Conservation (phyloP, 2,329 filamentous ascomycete genomes). For the Chrysoporthe austroafricana region DNA sequence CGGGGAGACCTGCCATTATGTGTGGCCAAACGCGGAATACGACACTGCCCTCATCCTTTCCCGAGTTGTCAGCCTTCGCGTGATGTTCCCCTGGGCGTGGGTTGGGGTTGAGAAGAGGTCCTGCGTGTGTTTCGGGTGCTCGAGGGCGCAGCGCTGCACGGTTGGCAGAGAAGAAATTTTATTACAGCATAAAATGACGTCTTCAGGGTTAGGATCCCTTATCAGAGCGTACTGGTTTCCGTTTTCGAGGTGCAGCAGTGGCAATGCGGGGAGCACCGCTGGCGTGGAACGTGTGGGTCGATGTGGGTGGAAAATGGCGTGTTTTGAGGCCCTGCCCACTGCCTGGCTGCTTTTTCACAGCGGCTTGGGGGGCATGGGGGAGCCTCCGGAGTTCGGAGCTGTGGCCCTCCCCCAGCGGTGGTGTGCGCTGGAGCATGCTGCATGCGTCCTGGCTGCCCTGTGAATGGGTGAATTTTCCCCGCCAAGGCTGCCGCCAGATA, state of each 20-base stretch:
- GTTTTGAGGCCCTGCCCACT: conserved; percentile 4
- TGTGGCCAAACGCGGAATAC: neutral
- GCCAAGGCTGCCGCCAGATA: neutral
- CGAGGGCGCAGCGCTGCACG: no score
- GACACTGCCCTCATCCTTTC: neutral
- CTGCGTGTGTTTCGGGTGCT: no score
- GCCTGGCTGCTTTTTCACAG: neutral
- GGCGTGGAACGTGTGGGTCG: conserved; percentile 13
- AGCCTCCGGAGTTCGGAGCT: conserved; percentile 1
- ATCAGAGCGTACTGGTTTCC: neutral
- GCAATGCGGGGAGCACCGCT: conserved; percentile 10
- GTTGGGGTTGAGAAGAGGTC: no score
- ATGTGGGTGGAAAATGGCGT: conserved; percentile 22
- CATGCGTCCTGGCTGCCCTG: neutral
- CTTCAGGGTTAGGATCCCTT: conserved; percentile 5
- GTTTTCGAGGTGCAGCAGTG: no score
- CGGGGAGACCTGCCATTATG: neutral
- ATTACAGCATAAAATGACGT: conserved; percentile 15
- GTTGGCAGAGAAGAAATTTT: neutral
- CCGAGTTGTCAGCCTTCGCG: no score
- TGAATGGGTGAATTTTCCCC: neutral
- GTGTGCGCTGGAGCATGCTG: no score
- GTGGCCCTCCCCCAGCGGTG: no score
- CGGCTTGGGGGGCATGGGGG: neutral
- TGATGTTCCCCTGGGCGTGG: no score